phyloP scores from a whole-genome alignment of 2,329 filamentous ascomycete genomes.

The Aspergillus novofumigatus region DNA sequence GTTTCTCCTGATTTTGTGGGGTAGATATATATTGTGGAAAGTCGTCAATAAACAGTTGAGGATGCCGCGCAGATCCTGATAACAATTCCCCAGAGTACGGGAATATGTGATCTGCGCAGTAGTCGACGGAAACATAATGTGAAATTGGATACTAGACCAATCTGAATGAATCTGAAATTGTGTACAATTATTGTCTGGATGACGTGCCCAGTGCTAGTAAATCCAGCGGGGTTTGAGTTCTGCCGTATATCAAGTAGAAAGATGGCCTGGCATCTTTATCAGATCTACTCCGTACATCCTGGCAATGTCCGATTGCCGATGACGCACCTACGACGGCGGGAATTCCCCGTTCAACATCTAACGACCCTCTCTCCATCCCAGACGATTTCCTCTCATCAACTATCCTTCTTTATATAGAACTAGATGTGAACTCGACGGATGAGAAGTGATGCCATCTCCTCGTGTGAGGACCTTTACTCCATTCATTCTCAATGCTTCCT shows the following conservation, averaged over 20 bases:
- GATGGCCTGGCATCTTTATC: constrained; percentile 2
- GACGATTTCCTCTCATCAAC: neutral
- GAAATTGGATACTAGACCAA: too few species aligned
- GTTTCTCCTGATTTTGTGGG: neutral
- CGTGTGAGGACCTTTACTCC: constrained; percentile 14
- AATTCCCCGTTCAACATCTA: constrained; percentile 5
- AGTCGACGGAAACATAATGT: too few species aligned
- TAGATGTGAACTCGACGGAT: constrained; percentile 7
- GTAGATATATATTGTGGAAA: neutral
- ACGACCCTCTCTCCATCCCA: neutral
- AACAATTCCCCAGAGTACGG: too few species aligned
- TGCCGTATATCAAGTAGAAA: neutral
- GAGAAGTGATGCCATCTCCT: constrained; percentile 20
- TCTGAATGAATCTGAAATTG: too few species aligned
- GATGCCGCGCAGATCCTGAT: too few species aligned
- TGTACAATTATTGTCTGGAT: too few species aligned
- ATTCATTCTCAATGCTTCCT: constrained; percentile 2
- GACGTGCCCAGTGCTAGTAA: too few species aligned
- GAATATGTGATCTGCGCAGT: too few species aligned
- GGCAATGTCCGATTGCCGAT: constrained; percentile 4
- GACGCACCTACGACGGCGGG: constrained; percentile 19
- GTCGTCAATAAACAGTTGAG: neutral
- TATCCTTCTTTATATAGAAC: neutral
- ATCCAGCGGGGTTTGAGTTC: neutral
- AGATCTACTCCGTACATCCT: constrained; percentile 5